Conservation (phyloP, 495 filamentous ascomycete species). For the Penicillium daleae region DNA sequence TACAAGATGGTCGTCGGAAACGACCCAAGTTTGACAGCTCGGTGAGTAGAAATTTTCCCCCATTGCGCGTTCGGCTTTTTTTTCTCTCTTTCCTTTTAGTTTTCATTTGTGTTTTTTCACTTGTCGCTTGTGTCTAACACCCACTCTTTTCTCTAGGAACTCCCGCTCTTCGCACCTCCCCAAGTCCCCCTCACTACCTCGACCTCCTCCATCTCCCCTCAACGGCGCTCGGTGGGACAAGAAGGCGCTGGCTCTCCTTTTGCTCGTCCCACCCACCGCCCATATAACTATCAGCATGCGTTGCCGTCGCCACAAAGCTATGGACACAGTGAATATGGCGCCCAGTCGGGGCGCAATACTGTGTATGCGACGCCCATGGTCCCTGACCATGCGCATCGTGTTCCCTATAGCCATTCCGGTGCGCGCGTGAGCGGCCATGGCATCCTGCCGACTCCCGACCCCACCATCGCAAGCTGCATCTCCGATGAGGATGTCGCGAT, state of each 20-base stretch:
- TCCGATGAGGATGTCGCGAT: constrained; percentile 98
- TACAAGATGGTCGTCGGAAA: constrained; percentile 94
- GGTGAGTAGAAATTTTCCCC: constrained; percentile 58
- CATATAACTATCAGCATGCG: constrained; percentile 70
- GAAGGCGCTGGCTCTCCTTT: constrained; percentile 69
- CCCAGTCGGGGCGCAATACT: constrained; percentile 40
- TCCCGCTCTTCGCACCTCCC: constrained; percentile 91
- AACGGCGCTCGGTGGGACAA: constrained; percentile 69
- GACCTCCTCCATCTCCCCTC: constrained; percentile 89
- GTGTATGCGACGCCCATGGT: constrained; percentile 58
- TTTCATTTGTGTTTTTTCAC: not conserved
- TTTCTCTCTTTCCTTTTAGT: constrained; percentile 13
- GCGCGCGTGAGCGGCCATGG: constrained; percentile 51
- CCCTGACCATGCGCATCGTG: constrained; percentile 64
- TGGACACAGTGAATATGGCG: constrained; percentile 56
- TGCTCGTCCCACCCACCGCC: constrained; percentile 69
- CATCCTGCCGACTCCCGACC: constrained; percentile 90
- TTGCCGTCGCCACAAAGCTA: constrained; percentile 81
- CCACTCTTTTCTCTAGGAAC: constrained; percentile 64
- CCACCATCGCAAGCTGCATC: constrained; percentile 90
- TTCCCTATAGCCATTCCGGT: constrained; percentile 52
- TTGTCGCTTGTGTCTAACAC: constrained; percentile 13
- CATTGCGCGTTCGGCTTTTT: constrained; percentile 10
- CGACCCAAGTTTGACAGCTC: constrained; percentile 97
- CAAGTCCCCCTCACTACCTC: constrained; percentile 89